phyloP scores from a whole-genome alignment of 495 filamentous ascomycete species.

The Gamarada debralockiae region DNA sequence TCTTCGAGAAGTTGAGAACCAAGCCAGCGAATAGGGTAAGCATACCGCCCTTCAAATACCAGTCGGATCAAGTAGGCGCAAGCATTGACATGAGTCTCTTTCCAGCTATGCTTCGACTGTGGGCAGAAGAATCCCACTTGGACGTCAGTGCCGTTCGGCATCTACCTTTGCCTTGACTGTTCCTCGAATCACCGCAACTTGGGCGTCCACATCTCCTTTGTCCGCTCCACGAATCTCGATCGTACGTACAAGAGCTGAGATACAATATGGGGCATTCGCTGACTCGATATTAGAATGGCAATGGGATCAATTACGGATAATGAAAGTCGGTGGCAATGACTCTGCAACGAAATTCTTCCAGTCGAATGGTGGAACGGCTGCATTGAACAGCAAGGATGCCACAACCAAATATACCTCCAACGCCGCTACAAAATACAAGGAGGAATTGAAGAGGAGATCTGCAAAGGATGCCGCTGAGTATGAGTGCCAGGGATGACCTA shows the following conservation, averaged over 20 bases:
- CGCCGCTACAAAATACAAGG: conserved; percentile 92
- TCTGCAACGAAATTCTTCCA: conserved; percentile 98
- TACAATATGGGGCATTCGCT: conserved; percentile 1
- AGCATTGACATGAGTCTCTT: conserved; percentile 25
- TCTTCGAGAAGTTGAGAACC: conserved; percentile 95
- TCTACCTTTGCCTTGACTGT: conserved; percentile 97
- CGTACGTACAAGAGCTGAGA: conserved; percentile 58
- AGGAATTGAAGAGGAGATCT: conserved; percentile 81
- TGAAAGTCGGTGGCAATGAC: conserved; percentile 99
- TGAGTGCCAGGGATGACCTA: conserved; percentile 11
- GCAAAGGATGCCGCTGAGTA: conserved; percentile 78
- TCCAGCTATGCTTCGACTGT: conserved; percentile 94
- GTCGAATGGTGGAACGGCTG: conserved; percentile 88
- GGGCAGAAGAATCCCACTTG: conserved; percentile 95
- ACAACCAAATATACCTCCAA: conserved; percentile 95
- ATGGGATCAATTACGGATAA: conserved; percentile 96
- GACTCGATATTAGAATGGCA: conserved; percentile 73
- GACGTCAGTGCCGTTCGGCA: conserved; percentile 95
- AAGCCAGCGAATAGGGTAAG: conserved; percentile 92
- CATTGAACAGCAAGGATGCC: conserved; percentile 88
- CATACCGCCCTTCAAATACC: conserved; percentile 8
- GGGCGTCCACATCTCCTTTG: conserved; percentile 95
- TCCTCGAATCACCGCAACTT: conserved; percentile 89
- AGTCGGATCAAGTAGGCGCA: neutral
- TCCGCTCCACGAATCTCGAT: conserved; percentile 95